phyloP scores from a whole-genome alignment of 352 stramenopile species.

The Globisporangium cederbergense region DNA sequence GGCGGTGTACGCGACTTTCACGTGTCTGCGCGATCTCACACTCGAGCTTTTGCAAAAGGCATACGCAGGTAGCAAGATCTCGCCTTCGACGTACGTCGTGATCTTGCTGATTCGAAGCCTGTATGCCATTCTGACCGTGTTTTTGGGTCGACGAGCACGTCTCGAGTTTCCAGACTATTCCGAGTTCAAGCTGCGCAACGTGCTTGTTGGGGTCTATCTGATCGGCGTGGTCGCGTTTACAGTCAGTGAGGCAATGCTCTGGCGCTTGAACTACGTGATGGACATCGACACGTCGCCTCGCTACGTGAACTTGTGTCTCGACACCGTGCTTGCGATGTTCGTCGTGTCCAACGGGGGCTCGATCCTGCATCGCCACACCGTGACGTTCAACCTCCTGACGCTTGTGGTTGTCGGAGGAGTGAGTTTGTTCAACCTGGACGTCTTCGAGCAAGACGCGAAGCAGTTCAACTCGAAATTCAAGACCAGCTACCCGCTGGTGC shows the following conservation, averaged over 20 bases:
- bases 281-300: constrained; percentile 58
- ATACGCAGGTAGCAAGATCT: constrained; percentile 16
- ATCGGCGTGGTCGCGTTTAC: constrained; percentile 55
- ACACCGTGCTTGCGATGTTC: constrained; percentile 81
- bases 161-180: constrained; percentile 55
- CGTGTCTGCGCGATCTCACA: constrained; percentile 56
- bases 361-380: constrained; percentile 62
- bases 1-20: constrained; percentile 59
- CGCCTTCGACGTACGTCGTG: constrained; percentile 36
- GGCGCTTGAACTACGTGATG: constrained; percentile 52
- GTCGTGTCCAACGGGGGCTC: constrained; percentile 80
- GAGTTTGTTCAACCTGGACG: constrained; percentile 38
- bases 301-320: constrained; percentile 78
- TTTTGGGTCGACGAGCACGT: constrained; percentile 31
- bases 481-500: constrained; percentile 73
- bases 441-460: constrained; percentile 45
- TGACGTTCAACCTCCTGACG: constrained; percentile 60
- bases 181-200: constrained; percentile 57
- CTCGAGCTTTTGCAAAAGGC: constrained; percentile 40
- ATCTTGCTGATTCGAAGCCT: constrained; percentile 38
- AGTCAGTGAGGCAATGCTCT: constrained; percentile 43
- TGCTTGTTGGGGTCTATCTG: constrained; percentile 57
- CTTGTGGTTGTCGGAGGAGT: constrained; percentile 46
- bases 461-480: constrained; percentile 78
- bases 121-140: constrained; percentile 25